A percentile compares a stretch with the other conserved stretches of the same genome.
Conservation (phyloP, 306 rosid genomes). For the Trifolium subterraneum region DNA sequence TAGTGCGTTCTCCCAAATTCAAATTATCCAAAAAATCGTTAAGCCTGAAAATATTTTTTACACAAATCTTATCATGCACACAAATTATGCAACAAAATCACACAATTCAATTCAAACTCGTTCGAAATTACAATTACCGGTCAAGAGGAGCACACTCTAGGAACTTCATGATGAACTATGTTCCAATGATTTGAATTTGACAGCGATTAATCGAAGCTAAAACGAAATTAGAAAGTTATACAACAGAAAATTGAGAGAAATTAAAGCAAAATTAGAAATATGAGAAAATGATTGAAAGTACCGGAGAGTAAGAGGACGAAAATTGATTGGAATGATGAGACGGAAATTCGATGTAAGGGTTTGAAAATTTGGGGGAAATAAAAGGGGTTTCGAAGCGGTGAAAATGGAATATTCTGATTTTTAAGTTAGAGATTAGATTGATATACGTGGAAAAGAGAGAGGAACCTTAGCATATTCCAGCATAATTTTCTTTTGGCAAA, state of each 20-base stretch:
- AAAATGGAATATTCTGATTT: conserved; percentile 60
- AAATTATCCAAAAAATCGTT: conserved; percentile 73
- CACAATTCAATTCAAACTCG: conserved; percentile 20
- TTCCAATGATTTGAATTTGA: conserved; percentile 13
- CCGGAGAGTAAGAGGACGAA: conserved; percentile 27
- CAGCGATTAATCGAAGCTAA: conserved; percentile 9
- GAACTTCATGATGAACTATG: conserved; percentile 68
- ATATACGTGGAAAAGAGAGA: conserved; percentile 30
- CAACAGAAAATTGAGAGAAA: conserved; percentile 25
- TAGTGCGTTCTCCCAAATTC: conserved; percentile 90
- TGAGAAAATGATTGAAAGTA: conserved; percentile 12
- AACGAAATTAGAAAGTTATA: neutral
- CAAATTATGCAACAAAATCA: neutral
- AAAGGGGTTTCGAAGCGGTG: conserved; percentile 28
- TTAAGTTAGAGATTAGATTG: conserved; percentile 14
- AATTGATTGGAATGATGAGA: neutral
- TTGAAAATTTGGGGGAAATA: conserved; percentile 36
- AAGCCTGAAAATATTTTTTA: conserved; percentile 52
- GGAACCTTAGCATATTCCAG: neutral
- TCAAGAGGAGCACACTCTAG: conserved; percentile 84
- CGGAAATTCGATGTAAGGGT: conserved; percentile 33
- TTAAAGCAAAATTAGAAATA: neutral
- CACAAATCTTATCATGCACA: neutral
- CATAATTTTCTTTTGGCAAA: too few species aligned
- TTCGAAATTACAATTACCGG: conserved; percentile 56